Percentiles rank a stretch among this genome's conserved stretches.
Evolutionary conservation across 176 grass and related monocot genomes (phyloP).

Genomic region (Ensete glaucum): DNA sequence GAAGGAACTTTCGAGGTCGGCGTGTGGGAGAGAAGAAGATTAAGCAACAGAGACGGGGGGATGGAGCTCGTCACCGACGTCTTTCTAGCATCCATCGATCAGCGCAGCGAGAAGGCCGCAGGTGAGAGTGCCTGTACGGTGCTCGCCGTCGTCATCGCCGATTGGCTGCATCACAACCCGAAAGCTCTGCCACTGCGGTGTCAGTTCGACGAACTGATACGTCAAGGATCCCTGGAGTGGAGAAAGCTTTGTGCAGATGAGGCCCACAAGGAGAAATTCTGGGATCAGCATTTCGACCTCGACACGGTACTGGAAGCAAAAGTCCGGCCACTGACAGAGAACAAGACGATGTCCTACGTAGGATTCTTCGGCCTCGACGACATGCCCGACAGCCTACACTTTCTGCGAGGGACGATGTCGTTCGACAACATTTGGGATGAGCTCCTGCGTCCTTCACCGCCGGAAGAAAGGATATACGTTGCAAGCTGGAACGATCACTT

Average conservation of each 20-base stretch:
- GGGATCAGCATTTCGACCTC: constrained; percentile 88
- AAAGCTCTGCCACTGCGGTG: constrained; percentile 54
- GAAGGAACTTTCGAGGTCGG: constrained; percentile 64
- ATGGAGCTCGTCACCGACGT: constrained; percentile 61
- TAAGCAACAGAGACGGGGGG: constrained; percentile 58
- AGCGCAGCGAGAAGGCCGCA: constrained; percentile 75
- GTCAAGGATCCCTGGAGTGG: constrained; percentile 77
- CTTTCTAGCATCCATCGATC: constrained; percentile 96
- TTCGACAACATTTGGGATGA: constrained; percentile 82
- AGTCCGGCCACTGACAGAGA: constrained; percentile 39
- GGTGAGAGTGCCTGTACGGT: constrained; percentile 76
- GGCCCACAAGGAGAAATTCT: constrained; percentile 43
- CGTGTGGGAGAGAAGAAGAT: constrained; percentile 61
- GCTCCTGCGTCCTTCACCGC: constrained; percentile 16
- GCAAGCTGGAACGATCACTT: constrained; percentile 98
- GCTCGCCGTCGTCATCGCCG: constrained; percentile 69
- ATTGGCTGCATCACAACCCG: constrained; percentile 72
- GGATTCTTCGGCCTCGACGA: constrained; percentile 63
- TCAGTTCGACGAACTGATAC: constrained; percentile 66
- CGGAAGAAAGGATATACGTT: constrained; percentile 42
- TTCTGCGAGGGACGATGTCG: constrained; percentile 46
- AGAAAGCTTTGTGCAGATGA: constrained; percentile 56
- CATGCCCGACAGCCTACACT: constrained; percentile 28
- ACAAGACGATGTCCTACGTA: constrained; percentile 46
- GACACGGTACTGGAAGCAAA: constrained; percentile 77